Base-by-base conservation (phyloP, 345 rosid species). In the Hibiscus mutabilis region DNA sequence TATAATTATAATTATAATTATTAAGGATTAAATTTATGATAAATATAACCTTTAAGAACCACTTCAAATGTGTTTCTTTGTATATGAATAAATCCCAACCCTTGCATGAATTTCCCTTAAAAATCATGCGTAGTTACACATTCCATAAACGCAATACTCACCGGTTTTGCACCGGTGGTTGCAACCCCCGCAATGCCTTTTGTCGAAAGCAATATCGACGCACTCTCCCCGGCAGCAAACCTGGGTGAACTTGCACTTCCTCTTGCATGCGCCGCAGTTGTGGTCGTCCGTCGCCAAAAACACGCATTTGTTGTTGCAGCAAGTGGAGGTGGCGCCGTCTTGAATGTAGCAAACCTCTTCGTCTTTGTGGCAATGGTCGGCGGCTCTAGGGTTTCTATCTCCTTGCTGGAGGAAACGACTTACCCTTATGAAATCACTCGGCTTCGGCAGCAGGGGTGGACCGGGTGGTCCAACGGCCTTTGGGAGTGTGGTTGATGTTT, bases 241-340 rank as follows among this genome's bases (percentile, higher is more conserved):
- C 58, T 85, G 66, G 0, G 85, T 85, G 87, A 70, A 86, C 56
- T 77, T 80, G 80, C 98, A 93, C 68, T 85, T 87, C 61, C 18
- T 83, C 82, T 81, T 85, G 84, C 97, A 93, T 0, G 79, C 77
- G 1, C 98, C 98, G 14, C 98, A 91, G 75, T 93, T 88, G 49
- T 86, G 57, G 5, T 62, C 24, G 60, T 90, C 90, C 0, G 55
- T 12, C 0, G 76, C 67, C 70, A 91, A 56, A 59, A 88, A 83
- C 33, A 84, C 66, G 70, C 98, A 93, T 75, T 89, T 88, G 86
- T 93, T 91, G 80, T 85, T 85, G 70, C 98, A 93, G 74, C 98
- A 93, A 8, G 75, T 81, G 31, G 80, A 73, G 53, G 78, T 84
- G 55, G 64, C 29, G 18, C 77, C 83, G 2, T 71, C 71, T 11